Evolutionary conservation across 129 eudicot genomes (phyloP).

Genomic region (Oenanthe sinensis): DNA sequence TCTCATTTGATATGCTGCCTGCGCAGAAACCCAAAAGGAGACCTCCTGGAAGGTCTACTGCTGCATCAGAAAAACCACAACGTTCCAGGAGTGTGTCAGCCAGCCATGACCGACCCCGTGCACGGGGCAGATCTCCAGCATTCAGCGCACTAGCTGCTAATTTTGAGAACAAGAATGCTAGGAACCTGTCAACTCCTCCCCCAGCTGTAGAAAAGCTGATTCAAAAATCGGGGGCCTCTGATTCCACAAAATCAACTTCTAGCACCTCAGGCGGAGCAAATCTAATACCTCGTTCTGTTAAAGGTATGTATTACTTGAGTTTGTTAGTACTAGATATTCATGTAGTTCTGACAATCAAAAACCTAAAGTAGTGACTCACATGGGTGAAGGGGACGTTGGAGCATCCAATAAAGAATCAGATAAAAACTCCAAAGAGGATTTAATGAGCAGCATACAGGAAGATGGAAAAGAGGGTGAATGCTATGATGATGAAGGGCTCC

Average conservation of each 20-base stretch:
- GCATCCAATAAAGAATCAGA: slow-evolving; percentile 22
- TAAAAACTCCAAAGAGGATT: slow-evolving; percentile 42
- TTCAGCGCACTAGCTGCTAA: slow-evolving; percentile 92
- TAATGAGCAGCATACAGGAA: slow-evolving; percentile 51
- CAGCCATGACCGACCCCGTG: slow-evolving; percentile 79
- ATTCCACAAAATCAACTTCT: slow-evolving; percentile 43
- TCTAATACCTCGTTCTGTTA: slow-evolving; percentile 60
- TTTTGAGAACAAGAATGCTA: slow-evolving; percentile 67
- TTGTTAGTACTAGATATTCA: neutral
- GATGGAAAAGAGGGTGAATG: slow-evolving; percentile 56
- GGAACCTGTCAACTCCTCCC: slow-evolving; percentile 85
- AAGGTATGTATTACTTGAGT: slow-evolving; percentile 39
- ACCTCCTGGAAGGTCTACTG: slow-evolving; percentile 63
- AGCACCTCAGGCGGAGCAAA: slow-evolving; percentile 43
- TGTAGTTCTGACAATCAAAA: neutral
- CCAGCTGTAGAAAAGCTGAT: slow-evolving; percentile 62
- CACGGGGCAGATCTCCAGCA: slow-evolving; percentile 96
- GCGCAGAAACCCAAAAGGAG: slow-evolving; percentile 89
- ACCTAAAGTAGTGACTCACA: slow-evolving; percentile 1
- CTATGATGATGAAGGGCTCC: slow-evolving; percentile 64
- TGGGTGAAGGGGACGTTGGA: slow-evolving; percentile 28
- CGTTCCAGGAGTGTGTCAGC: slow-evolving; percentile 92
- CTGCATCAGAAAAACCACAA: slow-evolving; percentile 69
- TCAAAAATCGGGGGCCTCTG: slow-evolving; percentile 58
- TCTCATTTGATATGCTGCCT: slow-evolving; percentile 12